Conservation (phyloP, 805 yeast species). For the Wilhelminamyces savonicus region DNA sequence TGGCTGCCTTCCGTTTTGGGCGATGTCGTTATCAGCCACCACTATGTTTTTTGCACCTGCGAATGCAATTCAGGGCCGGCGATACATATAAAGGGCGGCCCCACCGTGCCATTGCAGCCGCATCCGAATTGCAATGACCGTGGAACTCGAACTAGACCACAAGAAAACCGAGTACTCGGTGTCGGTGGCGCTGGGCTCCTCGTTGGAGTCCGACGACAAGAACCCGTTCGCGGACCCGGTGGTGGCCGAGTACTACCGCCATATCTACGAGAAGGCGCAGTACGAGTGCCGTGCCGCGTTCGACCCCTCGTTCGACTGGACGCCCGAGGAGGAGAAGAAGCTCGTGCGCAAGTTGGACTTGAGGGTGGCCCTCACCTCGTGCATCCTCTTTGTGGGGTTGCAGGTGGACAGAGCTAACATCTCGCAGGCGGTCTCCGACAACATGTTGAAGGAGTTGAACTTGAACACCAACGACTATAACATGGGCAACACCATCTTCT, state of each 20-base stretch:
- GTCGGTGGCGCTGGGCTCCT: no score
- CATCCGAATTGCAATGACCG: no score
- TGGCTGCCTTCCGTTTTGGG: no score
- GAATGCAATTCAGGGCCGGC: no score
- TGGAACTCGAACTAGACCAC: no score
- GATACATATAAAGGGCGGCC: no score
- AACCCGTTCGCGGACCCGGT: constrained; percentile 36
- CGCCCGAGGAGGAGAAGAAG: constrained; percentile 23
- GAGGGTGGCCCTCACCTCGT: constrained; percentile 16
- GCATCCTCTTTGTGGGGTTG: constrained; percentile 16
- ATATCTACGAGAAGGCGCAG: constrained; percentile 39
- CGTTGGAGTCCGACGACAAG: no score
- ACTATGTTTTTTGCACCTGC: no score
- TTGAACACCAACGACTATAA: constrained; percentile 34
- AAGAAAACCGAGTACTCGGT: no score
- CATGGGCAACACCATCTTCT: constrained; percentile 33
- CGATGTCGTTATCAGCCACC: no score
- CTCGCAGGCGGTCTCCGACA: constrained; percentile 16
- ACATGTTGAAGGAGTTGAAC: constrained; percentile 9
- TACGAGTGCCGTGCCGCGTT: constrained; percentile 52
- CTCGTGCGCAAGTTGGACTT: constrained; percentile 13
- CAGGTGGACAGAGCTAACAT: constrained; percentile 19
- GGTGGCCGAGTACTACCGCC: constrained; percentile 39
- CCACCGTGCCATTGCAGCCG: no score
- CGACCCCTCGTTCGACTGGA: constrained; percentile 47